Evolutionary conservation across 2,329 filamentous ascomycete genomes (phyloP).

Genomic region (Plenodomus biglobosus): DNA sequence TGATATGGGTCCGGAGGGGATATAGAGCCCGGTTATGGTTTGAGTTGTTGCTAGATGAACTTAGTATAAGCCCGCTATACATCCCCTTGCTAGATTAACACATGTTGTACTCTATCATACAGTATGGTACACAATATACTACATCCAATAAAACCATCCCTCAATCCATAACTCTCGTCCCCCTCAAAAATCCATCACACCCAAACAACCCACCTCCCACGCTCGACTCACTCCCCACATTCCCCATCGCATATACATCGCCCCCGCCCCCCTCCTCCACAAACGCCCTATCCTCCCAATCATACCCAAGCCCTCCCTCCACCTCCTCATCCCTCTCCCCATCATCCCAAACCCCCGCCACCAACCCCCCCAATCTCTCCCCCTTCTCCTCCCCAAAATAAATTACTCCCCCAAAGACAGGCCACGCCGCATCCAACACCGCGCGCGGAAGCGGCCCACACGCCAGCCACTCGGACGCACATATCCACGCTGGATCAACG

Average conservation of each 20-base stretch:
- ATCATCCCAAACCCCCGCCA: background rate
- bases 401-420: background rate
- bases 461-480: background rate
- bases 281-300: background rate
- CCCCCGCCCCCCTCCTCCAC: background rate
- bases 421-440: background rate
- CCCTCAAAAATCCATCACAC: background rate
- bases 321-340: background rate
- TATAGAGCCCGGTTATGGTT: constrained; percentile 5
- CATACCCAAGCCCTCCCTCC: background rate
- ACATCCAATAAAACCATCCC: background rate
- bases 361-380: background rate
- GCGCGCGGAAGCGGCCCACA: background rate
- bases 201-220: background rate
- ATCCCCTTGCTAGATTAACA: too few relatives aligned
- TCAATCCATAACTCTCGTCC: background rate
- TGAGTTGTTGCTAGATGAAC: background rate
- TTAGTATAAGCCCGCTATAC: background rate
- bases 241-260: background rate
- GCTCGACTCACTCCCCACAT: background rate
- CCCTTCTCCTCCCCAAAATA: background rate
- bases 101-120: too few relatives aligned
- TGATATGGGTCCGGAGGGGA: constrained; percentile 47
- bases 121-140: background rate
- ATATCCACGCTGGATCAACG: background rate